phyloP scores from a whole-genome alignment of 73 alveolate species.

The Paramecium octaurelia region DNA sequence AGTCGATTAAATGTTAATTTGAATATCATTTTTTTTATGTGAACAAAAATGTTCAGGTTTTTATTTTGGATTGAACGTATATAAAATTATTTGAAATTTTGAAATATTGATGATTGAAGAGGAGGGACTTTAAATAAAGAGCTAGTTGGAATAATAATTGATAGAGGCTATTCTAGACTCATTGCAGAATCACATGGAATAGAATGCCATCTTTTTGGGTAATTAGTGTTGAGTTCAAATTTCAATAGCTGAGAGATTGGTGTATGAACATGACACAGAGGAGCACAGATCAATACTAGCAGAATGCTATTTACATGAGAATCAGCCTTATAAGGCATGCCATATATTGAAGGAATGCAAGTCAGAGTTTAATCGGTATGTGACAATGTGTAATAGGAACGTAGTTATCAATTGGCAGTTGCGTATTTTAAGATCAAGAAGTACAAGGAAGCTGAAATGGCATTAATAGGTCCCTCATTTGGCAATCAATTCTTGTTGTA shows the following conservation, averaged over 20 bases:
- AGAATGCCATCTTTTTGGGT: slow-evolving; percentile 80
- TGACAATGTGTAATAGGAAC: background rate
- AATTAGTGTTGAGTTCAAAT: slow-evolving; percentile 58
- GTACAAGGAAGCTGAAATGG: slow-evolving; percentile 88
- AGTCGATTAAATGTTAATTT: background rate
- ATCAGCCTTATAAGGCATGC: slow-evolving; percentile 90
- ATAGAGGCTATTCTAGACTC: slow-evolving; percentile 70
- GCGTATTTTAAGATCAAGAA: slow-evolving; percentile 84
- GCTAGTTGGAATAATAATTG: slow-evolving; percentile 42
- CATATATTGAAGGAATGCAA: slow-evolving; percentile 82
- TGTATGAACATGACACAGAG: slow-evolving; percentile 70
- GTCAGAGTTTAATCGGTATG: slow-evolving; percentile 69
- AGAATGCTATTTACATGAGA: slow-evolving; percentile 87
- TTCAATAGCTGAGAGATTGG: slow-evolving; percentile 66
- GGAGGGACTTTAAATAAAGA: background rate
- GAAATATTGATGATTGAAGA: slow-evolving; percentile 12
- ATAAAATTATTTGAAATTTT: background rate
- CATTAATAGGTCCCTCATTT: slow-evolving; percentile 68
- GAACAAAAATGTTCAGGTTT: background rate
- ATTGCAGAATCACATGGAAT: slow-evolving; percentile 68
- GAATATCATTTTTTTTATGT: background rate
- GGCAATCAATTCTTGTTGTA: background rate
- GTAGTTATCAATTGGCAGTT: slow-evolving; percentile 85
- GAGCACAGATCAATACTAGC: slow-evolving; percentile 88
- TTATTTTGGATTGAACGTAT: background rate